phyloP scores from a whole-genome alignment of 2,329 filamentous ascomycete species.

The Esteya vermicola region DNA sequence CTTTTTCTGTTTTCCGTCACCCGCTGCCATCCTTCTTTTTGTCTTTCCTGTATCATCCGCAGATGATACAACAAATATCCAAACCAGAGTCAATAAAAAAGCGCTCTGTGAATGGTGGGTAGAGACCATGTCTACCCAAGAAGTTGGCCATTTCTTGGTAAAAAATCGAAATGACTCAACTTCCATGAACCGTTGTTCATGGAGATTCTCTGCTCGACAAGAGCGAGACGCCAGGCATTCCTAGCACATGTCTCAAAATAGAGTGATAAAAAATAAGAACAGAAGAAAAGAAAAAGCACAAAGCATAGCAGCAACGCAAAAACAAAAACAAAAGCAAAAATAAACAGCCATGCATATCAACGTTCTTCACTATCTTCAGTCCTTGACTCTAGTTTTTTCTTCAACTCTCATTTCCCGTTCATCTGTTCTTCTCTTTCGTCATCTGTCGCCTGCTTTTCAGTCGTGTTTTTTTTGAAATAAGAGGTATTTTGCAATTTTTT shows the following conservation, averaged over 20 bases:
- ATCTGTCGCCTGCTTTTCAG: not conserved
- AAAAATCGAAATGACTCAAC: slow-evolving; percentile 3
- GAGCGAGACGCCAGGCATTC: too few species aligned
- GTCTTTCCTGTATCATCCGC: not conserved
- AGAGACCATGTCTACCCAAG: not conserved
- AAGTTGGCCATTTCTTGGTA: slow-evolving; percentile 3
- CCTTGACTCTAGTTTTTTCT: not conserved
- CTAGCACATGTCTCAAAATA: too few species aligned
- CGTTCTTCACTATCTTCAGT: too few species aligned
- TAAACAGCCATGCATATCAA: too few species aligned
- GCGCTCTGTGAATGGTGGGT: not conserved
- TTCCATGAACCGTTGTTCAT: not conserved
- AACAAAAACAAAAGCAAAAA: not conserved
- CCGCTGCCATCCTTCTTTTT: too few species aligned
- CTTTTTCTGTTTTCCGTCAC: too few species aligned
- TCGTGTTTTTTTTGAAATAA: too few species aligned
- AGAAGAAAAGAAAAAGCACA: not conserved
- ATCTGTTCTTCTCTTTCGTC: not conserved
- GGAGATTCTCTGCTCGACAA: too few species aligned
- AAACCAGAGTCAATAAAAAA: slow-evolving; percentile 6
- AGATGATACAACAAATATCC: not conserved
- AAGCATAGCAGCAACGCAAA: not conserved
- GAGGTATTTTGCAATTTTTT: not conserved
- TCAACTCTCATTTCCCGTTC: not conserved
- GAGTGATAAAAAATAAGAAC: too few species aligned